Evolutionary conservation across 306 rosid species (phyloP).

Genomic region (Malus fusca): DNA sequence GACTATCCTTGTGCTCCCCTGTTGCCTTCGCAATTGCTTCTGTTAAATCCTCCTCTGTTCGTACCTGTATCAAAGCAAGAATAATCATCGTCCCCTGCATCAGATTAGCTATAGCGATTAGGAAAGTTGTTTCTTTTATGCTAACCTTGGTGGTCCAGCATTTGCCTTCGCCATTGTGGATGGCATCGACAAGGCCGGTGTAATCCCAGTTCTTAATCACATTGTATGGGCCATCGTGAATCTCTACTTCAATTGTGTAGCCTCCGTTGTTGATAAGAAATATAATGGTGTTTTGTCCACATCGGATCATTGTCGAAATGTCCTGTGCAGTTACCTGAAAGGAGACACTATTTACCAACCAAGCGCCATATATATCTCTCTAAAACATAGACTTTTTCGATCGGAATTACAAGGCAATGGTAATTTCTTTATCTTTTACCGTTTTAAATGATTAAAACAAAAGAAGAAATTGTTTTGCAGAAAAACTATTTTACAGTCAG

Average conservation of each 20-base stretch:
- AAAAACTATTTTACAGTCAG: too few species aligned
- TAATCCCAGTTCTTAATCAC: slow-evolving; percentile 93
- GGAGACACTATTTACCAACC: neutral
- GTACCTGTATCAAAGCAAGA: slow-evolving; percentile 30
- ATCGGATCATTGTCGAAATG: slow-evolving; percentile 80
- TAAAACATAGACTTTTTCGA: neutral
- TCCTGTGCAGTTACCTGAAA: slow-evolving; percentile 85
- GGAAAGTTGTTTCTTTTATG: neutral
- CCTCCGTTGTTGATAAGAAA: slow-evolving; percentile 89
- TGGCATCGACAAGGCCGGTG: slow-evolving; percentile 68
- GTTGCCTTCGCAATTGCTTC: slow-evolving; percentile 59
- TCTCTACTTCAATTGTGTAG: slow-evolving; percentile 84
- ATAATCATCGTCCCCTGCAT: too few species aligned
- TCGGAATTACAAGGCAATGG: too few species aligned
- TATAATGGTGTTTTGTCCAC: slow-evolving; percentile 64
- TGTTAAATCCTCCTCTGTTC: slow-evolving; percentile 60
- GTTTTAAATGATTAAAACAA: too few species aligned
- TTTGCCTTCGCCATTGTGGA: slow-evolving; percentile 79
- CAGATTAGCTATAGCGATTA: neutral
- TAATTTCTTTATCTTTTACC: too few species aligned
- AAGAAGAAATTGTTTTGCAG: too few species aligned
- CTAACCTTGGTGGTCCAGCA: slow-evolving; percentile 89
- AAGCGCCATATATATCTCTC: neutral
- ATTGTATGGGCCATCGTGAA: slow-evolving; percentile 91
- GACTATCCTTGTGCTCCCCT: slow-evolving; percentile 44